These are phyloP conservation scores for Neonectria neomacrospora DNA, from an alignment of 2,329 filamentous ascomycete genomes.

Conservation along the genomic window DNA sequence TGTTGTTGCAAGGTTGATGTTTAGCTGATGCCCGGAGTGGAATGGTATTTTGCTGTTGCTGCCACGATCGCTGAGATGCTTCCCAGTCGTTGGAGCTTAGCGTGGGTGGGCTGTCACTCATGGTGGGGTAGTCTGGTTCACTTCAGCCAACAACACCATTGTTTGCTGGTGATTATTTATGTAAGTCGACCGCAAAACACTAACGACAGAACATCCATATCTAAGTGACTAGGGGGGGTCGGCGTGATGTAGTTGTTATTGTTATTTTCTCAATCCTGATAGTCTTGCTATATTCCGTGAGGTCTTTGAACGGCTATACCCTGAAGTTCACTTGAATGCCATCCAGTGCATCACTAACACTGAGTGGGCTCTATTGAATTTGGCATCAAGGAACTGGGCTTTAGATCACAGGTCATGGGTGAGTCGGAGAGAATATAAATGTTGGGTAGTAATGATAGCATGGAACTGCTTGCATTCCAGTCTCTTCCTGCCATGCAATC, in stretches of 20 bases:
- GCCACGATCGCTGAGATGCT: conserved; percentile 21
- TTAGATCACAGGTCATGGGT: background rate
- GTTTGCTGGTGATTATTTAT: conserved; percentile 1
- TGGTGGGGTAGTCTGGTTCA: conserved; percentile 9
- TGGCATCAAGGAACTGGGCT: background rate
- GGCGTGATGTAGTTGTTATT: no score
- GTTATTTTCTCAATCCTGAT: background rate
- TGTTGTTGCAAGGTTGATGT: conserved; percentile 10
- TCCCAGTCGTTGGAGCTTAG: conserved; percentile 16
- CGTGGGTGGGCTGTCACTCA: background rate
- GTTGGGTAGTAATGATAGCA: background rate
- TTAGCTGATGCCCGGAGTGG: background rate
- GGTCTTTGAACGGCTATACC: background rate
- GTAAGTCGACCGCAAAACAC: background rate
- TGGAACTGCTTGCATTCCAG: background rate
- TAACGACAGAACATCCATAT: background rate
- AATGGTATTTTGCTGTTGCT: conserved; percentile 15
- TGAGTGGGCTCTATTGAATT: background rate
- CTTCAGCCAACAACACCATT: background rate
- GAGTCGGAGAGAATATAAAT: background rate
- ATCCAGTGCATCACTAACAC: background rate
- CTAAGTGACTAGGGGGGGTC: background rate
- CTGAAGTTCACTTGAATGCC: background rate
- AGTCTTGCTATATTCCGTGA: background rate
- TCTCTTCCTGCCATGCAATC: background rate